Evolutionary conservation across 441 rosid genomes (phyloP).

Genomic region (Jatropha multifida): DNA sequence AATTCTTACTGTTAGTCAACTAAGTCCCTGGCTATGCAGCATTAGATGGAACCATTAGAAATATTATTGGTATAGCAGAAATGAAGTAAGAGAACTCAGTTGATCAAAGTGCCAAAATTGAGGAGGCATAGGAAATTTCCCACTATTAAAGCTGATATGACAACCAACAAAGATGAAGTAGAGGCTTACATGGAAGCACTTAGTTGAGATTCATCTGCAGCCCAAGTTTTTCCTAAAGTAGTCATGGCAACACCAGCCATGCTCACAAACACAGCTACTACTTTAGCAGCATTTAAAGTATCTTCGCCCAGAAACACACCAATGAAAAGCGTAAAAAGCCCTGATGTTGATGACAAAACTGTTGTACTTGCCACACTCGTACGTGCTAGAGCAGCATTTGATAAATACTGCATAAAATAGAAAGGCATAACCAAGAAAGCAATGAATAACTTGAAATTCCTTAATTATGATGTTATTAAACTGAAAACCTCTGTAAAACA

Average conservation of each 20-base stretch:
- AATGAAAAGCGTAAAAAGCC: conserved; percentile 97
- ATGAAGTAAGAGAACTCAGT: no score
- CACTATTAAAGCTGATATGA: not conserved
- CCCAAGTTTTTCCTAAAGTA: conserved; percentile 96
- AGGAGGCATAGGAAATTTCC: no score
- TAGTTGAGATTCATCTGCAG: conserved; percentile 71
- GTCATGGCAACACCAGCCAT: conserved; percentile 99
- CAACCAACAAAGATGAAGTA: not conserved
- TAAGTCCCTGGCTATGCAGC: no score
- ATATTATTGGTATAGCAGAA: no score
- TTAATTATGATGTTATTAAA: conserved; percentile 5
- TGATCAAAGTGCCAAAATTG: no score
- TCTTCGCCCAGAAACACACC: conserved; percentile 92
- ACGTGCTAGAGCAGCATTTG: conserved; percentile 96
- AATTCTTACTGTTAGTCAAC: no score
- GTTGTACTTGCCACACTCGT: conserved; percentile 99
- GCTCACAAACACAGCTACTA: conserved; percentile 85
- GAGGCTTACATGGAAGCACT: conserved; percentile 59
- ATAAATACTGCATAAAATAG: conserved; percentile 59
- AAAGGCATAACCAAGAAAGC: conserved; percentile 9
- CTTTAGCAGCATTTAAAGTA: conserved; percentile 71
- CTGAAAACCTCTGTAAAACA: not conserved
- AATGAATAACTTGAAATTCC: conserved; percentile 6
- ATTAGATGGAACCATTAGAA: no score
- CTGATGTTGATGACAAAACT: conserved; percentile 92